These are phyloP conservation scores for Penicillium sp. DNA, from an alignment of 2,329 filamentous ascomycete species.

Conservation along the genomic window DNA sequence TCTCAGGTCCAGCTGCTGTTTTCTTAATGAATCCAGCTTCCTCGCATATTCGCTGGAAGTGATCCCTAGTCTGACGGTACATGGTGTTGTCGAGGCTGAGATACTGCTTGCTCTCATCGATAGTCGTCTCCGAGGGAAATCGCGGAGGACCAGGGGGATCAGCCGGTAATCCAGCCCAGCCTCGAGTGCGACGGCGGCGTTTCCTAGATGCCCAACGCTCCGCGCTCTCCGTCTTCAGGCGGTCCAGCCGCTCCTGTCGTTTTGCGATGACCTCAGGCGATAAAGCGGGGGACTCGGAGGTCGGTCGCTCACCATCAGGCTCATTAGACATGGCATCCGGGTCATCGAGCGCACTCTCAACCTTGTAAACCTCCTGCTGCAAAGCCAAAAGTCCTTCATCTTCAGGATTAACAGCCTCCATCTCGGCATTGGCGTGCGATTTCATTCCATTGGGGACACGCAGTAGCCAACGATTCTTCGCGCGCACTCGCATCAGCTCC, in stretches of 20 bases:
- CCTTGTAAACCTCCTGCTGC: slow-evolving; percentile 42
- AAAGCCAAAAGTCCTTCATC: slow-evolving; percentile 41
- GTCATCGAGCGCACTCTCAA: slow-evolving; percentile 31
- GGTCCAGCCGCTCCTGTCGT: slow-evolving; percentile 55
- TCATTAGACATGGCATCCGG: slow-evolving; percentile 27
- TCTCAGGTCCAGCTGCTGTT: slow-evolving; percentile 69
- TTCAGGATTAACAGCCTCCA: slow-evolving; percentile 29
- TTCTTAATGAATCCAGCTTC: slow-evolving; percentile 71
- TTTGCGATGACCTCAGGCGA: slow-evolving; percentile 54
- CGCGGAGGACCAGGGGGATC: slow-evolving; percentile 69
- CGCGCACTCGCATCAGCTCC: slow-evolving; percentile 69
- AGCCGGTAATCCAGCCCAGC: slow-evolving; percentile 67
- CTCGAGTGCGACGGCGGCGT: slow-evolving; percentile 66
- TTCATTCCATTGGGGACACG: slow-evolving; percentile 63
- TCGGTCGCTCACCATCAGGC: slow-evolving; percentile 16
- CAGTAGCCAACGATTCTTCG: slow-evolving; percentile 68
- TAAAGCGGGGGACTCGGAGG: slow-evolving; percentile 33
- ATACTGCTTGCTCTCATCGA: slow-evolving; percentile 74
- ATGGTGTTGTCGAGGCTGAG: slow-evolving; percentile 63
- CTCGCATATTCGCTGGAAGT: slow-evolving; percentile 71
- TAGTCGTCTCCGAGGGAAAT: slow-evolving; percentile 79
- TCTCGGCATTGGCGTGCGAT: slow-evolving; percentile 34
- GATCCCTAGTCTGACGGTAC: slow-evolving; percentile 66
- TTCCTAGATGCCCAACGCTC: slow-evolving; percentile 66
- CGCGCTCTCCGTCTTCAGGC: slow-evolving; percentile 60